Evolutionary conservation across 1,284 basidiomycete genomes (phyloP).

Genomic region (Cerioporus squamosus): DNA sequence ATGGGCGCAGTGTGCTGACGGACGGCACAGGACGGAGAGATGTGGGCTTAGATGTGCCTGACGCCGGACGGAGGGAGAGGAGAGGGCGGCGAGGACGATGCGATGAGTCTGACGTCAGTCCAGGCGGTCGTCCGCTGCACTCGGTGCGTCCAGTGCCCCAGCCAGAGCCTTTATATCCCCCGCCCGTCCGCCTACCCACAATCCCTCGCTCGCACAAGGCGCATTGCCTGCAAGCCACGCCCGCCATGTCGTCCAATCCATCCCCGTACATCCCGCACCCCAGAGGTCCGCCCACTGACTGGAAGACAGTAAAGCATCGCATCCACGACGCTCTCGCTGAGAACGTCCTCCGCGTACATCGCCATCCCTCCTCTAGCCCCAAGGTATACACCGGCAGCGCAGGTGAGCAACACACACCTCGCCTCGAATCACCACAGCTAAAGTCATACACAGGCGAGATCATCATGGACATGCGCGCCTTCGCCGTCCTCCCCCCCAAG

Average conservation of each 20-base stretch:
- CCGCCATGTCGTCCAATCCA: neutral
- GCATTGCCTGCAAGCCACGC: neutral
- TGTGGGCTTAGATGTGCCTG: too few species aligned
- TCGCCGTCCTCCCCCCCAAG: conserved; percentile 19
- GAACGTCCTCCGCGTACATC: conserved; percentile 27
- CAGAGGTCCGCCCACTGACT: conserved; percentile 20
- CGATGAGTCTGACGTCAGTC: conserved; percentile 12
- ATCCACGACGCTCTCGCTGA: conserved; percentile 28
- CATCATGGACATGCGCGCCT: conserved; percentile 33
- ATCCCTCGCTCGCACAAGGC: too few species aligned
- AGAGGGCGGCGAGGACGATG: too few species aligned
- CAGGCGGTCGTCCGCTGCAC: conserved; percentile 1
- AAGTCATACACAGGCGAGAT: conserved; percentile 24
- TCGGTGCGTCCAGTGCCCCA: conserved; percentile 10
- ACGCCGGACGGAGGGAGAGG: too few species aligned
- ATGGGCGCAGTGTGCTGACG: too few species aligned
- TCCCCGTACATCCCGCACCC: conserved; percentile 26
- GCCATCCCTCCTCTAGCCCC: conserved; percentile 27
- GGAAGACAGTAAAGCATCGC: conserved; percentile 16
- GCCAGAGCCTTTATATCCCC: neutral
- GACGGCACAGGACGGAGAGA: too few species aligned
- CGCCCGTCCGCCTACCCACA: neutral
- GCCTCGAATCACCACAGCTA: neutral
- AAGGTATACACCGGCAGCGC: conserved; percentile 31
- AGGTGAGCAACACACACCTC: conserved; percentile 18